Conservation (phyloP, 306 rosid genomes). For the Senna tora region DNA sequence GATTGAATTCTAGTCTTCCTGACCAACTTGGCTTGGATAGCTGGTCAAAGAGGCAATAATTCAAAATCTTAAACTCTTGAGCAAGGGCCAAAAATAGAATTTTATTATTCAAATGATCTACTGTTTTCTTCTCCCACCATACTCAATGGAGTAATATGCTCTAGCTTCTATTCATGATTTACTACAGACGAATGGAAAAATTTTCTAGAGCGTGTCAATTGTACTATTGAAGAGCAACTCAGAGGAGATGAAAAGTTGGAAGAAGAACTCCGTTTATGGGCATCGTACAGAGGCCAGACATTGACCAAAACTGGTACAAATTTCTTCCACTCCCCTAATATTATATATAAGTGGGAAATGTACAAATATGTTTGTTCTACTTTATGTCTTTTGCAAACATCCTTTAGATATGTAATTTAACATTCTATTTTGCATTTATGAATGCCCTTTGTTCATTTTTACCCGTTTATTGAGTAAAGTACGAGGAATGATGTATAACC, state of each 20-base stretch:
- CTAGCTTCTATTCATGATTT: constrained; percentile 34
- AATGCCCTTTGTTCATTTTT: constrained; percentile 34
- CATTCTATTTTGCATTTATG: constrained; percentile 38
- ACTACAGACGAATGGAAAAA: constrained; percentile 88
- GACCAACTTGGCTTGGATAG: constrained; percentile 7
- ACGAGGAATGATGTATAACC: constrained; percentile 97
- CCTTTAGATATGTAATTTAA: constrained; percentile 18
- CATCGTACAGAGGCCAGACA: constrained; percentile 95
- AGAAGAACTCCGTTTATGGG: constrained; percentile 91
- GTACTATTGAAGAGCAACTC: constrained; percentile 58
- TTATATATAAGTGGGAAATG: no score
- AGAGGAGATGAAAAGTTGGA: constrained; percentile 50
- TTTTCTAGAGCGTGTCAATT: constrained; percentile 73
- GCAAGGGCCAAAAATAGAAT: not conserved
- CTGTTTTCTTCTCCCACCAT: constrained; percentile 24
- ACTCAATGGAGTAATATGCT: constrained; percentile 25
- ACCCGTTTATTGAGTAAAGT: constrained; percentile 50
- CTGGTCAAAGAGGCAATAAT: not conserved
- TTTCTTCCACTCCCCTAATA: constrained; percentile 16
- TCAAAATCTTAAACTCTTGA: not conserved
- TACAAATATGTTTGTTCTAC: no score
- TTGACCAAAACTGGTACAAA: constrained; percentile 90
- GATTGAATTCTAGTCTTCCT: constrained; percentile 19
- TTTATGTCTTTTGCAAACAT: no score
- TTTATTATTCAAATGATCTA: constrained; percentile 11